phyloP scores from a whole-genome alignment of 257 asterid species.

The Haberlea rhodopensis region DNA sequence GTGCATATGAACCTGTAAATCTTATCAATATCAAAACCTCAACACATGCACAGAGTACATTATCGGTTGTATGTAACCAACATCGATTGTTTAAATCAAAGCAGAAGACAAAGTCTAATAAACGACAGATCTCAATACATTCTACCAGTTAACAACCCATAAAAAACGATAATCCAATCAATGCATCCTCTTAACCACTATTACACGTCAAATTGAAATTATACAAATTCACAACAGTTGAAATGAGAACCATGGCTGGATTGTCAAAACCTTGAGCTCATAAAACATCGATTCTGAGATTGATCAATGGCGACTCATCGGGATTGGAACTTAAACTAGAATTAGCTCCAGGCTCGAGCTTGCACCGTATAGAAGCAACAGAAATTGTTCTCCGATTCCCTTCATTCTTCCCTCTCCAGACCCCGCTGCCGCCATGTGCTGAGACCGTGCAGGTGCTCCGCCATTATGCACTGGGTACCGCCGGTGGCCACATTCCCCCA shows the following conservation, averaged over 20 bases:
- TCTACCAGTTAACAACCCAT: conserved; percentile 11
- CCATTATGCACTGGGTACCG: no score
- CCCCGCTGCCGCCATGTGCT: no score
- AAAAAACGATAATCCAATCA: not conserved
- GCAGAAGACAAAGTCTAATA: not conserved
- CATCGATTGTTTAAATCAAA: conserved; percentile 1
- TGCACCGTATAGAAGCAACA: conserved; percentile 65
- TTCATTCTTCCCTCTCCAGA: no score
- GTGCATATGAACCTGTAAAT: not conserved
- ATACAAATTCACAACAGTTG: not conserved
- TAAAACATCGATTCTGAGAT: conserved; percentile 84
- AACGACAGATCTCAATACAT: conserved; percentile 15
- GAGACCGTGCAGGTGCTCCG: no score
- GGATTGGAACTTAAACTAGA: conserved; percentile 27
- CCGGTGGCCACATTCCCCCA: no score
- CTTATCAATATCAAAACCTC: not conserved
- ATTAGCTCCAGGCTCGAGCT: conserved; percentile 74
- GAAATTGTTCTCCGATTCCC: no score
- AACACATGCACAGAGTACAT: not conserved
- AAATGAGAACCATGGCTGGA: not conserved
- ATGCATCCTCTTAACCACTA: not conserved
- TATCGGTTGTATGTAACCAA: not conserved
- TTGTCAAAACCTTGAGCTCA: conserved; percentile 65
- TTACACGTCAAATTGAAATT: conserved; percentile 9
- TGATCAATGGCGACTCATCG: conserved; percentile 62